Evolutionary conservation across 1,284 basidiomycete species (phyloP).

Genomic region (Fomitopsis palustris): DNA sequence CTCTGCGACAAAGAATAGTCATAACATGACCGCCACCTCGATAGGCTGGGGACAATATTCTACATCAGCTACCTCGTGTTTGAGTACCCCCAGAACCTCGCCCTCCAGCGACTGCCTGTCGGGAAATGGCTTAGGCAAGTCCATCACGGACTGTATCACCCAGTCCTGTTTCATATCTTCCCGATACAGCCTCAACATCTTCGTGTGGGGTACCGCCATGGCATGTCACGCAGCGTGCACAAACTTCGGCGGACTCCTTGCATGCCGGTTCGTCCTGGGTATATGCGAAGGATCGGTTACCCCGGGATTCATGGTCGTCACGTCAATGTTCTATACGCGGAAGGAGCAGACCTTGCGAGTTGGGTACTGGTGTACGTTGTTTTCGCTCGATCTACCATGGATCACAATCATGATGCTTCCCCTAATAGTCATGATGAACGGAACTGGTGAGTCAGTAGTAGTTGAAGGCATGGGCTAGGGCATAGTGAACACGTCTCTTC

Average conservation of each 20-base stretch:
- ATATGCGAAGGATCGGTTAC: constrained; percentile 79
- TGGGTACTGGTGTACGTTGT: constrained; percentile 73
- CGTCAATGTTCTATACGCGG: constrained; percentile 77
- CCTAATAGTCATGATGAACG: constrained; percentile 22
- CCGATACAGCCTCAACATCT: constrained; percentile 53
- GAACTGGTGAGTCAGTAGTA: constrained; percentile 12
- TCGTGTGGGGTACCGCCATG: constrained; percentile 65
- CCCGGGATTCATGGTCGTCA: constrained; percentile 73
- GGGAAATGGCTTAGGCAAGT: constrained; percentile 78
- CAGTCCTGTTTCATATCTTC: neutral
- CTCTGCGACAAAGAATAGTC: neutral
- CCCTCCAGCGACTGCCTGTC: constrained; percentile 71
- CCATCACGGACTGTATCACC: neutral
- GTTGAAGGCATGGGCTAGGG: neutral
- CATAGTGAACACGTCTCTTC: neutral
- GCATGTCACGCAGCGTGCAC: constrained; percentile 68
- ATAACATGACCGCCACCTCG: neutral
- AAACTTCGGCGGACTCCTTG: constrained; percentile 67
- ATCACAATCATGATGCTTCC: neutral
- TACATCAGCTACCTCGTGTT: constrained; percentile 67
- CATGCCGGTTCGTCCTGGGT: constrained; percentile 63
- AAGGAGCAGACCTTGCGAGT: constrained; percentile 69
- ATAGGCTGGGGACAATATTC: constrained; percentile 69
- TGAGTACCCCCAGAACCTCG: constrained; percentile 72
- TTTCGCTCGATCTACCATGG: constrained; percentile 2